These are phyloP conservation scores for Dianthus caryophyllus DNA, from an alignment of 148 eudicot species.

Conservation along the genomic window DNA sequence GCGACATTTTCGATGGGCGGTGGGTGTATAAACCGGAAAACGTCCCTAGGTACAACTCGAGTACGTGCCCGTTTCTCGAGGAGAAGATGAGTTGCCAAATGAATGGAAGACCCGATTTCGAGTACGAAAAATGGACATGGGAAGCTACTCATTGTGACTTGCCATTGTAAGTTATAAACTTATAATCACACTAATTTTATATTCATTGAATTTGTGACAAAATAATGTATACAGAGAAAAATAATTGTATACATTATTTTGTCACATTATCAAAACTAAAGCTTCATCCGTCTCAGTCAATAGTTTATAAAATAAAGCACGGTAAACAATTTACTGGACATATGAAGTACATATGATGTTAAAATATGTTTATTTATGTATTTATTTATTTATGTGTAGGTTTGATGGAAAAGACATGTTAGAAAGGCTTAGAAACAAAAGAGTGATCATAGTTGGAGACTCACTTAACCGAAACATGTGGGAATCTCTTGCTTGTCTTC, in stretches of 20 bases:
- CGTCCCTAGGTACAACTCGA: slow-evolving; percentile 21
- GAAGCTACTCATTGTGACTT: slow-evolving; percentile 41
- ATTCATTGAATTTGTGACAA: too few species aligned
- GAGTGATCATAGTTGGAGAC: slow-evolving; percentile 45
- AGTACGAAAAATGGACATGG: slow-evolving; percentile 45
- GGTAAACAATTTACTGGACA: too few species aligned
- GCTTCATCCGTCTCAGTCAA: too few species aligned
- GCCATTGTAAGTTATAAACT: slow-evolving; percentile 33
- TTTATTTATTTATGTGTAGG: slow-evolving; percentile 17
- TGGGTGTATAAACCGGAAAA: slow-evolving; percentile 41
- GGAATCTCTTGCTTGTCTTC: slow-evolving; percentile 52
- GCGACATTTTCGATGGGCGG: slow-evolving; percentile 42
- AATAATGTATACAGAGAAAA: too few species aligned
- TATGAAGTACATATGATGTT: too few species aligned
- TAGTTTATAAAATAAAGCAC: too few species aligned
- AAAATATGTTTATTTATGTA: background rate
- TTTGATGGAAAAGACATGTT: slow-evolving; percentile 38
- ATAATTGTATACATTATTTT: too few species aligned
- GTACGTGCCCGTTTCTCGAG: slow-evolving; percentile 39
- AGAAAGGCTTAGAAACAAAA: slow-evolving; percentile 40
- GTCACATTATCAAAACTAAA: too few species aligned
- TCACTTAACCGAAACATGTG: slow-evolving; percentile 50
- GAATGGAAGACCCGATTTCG: slow-evolving; percentile 52
- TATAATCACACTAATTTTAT: too few species aligned
- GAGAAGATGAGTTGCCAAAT: slow-evolving; percentile 49